A percentile compares a stretch with the other conserved stretches of the same genome.
These are phyloP conservation scores for Mycena polygramma DNA, from an alignment of 768 basidiomycete species.

Conservation along the genomic window DNA sequence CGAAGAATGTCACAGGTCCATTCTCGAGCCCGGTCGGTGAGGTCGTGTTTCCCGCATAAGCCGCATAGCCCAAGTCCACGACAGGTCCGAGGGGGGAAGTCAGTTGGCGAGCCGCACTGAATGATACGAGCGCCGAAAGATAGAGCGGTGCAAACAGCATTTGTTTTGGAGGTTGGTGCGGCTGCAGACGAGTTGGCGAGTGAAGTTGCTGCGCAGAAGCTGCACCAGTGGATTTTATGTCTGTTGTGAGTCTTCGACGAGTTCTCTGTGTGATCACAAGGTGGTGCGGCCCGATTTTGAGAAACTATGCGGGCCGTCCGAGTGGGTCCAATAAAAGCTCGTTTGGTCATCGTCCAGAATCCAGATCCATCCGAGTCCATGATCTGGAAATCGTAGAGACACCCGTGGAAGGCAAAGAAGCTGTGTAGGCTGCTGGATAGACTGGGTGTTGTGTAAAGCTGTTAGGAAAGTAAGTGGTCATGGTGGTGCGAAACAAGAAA, in stretches of 20 bases:
- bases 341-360: no score
- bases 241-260: not conserved
- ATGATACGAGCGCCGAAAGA: not conserved
- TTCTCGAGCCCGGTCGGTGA: slow-evolving; percentile 50
- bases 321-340: not conserved
- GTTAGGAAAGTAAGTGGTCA: no score
- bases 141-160: not conserved
- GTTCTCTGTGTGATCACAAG: not conserved
- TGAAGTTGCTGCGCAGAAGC: no score
- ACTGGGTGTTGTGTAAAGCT: no score
- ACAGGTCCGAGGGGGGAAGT: slow-evolving; percentile 50
- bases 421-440: no score
- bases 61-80: slow-evolving; percentile 56
- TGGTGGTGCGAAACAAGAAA: no score
- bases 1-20: slow-evolving; percentile 58
- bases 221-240: no score
- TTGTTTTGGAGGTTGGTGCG: no score
- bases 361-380: no score
- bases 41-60: slow-evolving; percentile 56
- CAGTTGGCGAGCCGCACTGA: not conserved
- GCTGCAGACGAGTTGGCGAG: no score
- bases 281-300: not conserved
- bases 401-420: no score
- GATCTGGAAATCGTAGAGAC: no score
- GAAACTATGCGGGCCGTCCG: not conserved